Evolutionary conservation across 1,139 yeast genomes (phyloP).

Genomic region (Yamadazyma aaseri): DNA sequence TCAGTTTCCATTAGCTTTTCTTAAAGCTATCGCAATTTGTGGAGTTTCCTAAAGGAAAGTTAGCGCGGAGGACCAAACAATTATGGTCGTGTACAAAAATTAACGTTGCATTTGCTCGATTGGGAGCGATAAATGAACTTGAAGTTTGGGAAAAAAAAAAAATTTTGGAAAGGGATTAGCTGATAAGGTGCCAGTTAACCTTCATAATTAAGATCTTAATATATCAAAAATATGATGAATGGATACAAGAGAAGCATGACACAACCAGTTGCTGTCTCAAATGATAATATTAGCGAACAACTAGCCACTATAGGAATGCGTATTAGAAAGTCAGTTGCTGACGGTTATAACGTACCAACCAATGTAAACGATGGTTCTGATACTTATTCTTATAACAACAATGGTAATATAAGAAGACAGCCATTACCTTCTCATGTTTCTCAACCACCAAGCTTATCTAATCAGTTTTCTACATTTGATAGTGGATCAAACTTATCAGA

Average conservation of each 20-base stretch:
- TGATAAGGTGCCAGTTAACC: too few relatives aligned
- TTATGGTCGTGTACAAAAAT: too few relatives aligned
- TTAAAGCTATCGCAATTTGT: neutral
- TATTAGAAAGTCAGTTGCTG: constrained; percentile 63
- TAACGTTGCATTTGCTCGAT: too few relatives aligned
- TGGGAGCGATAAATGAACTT: too few relatives aligned
- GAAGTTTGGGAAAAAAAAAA: too few relatives aligned
- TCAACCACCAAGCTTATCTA: constrained; percentile 42
- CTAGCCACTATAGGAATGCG: constrained; percentile 68
- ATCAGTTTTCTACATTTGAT: constrained; percentile 40
- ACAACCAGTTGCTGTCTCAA: neutral
- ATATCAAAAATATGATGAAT: constrained; percentile 5
- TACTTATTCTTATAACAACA: constrained; percentile 4
- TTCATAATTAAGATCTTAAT: too few relatives aligned
- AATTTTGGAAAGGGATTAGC: too few relatives aligned
- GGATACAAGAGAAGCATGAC: constrained; percentile 10
- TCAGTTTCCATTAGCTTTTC: constrained; percentile 3
- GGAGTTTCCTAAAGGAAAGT: constrained; percentile 2
- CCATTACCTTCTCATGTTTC: constrained; percentile 49
- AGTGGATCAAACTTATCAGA: constrained; percentile 19
- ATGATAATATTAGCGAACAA: neutral
- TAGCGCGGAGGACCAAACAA: constrained; percentile 2
- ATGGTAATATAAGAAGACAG: constrained; percentile 30
- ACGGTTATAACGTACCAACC: constrained; percentile 46
- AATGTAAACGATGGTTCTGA: neutral